phyloP scores from a whole-genome alignment of 331 rosid genomes.

The Pyracantha coccinea region DNA sequence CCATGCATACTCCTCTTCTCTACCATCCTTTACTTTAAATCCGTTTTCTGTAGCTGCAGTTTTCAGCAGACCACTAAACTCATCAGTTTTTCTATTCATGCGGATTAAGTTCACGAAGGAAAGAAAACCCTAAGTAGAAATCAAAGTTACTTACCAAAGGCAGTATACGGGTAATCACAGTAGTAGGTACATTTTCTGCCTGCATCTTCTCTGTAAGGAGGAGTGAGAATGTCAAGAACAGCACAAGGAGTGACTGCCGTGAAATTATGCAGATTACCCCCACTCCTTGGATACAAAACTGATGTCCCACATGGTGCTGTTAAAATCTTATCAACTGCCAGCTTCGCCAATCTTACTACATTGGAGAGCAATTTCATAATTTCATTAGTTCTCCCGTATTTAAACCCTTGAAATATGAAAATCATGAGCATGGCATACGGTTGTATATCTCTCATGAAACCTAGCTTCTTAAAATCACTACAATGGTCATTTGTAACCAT shows the following conservation, averaged over 20 bases:
- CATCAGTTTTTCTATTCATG: neutral
- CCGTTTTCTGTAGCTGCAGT: constrained; percentile 46
- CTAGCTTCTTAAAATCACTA: neutral
- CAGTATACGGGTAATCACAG: constrained; percentile 67
- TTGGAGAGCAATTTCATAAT: neutral
- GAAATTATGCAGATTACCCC: constrained; percentile 90
- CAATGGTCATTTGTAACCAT: neutral
- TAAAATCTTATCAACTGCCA: constrained; percentile 64
- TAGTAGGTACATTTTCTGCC: constrained; percentile 85
- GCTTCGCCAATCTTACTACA: constrained; percentile 76
- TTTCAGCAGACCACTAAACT: constrained; percentile 13
- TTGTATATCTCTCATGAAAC: neutral
- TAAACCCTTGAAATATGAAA: neutral
- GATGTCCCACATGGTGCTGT: constrained; percentile 66
- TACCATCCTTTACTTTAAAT: constrained; percentile 23
- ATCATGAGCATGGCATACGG: neutral
- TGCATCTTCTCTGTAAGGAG: constrained; percentile 68
- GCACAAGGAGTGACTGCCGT: constrained; percentile 92
- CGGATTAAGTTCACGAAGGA: neutral
- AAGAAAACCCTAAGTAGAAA: neutral
- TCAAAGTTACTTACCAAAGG: constrained; percentile 50
- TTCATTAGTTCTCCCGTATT: neutral
- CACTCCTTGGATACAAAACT: constrained; percentile 63
- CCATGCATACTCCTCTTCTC: constrained; percentile 85
- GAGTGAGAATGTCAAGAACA: constrained; percentile 76